Conservation (phyloP, 2,329 filamentous ascomycete genomes). For the Fusarium newnesense region DNA sequence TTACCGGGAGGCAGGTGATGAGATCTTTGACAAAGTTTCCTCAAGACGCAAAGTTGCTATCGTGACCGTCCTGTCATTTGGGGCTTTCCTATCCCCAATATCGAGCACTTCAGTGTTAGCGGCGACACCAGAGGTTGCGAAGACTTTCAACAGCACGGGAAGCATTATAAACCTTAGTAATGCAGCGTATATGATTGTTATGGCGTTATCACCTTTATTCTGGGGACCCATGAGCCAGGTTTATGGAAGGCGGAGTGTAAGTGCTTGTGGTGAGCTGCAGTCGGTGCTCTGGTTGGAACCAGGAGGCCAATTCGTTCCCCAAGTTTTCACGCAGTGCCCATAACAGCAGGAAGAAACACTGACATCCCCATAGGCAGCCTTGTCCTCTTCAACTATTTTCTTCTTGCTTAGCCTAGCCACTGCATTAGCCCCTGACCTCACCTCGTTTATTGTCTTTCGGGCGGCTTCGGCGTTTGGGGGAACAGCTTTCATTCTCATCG, state of each 20-base stretch:
- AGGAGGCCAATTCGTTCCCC: background rate
- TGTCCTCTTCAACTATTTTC: slow-evolving; percentile 71
- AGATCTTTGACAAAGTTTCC: slow-evolving; percentile 73
- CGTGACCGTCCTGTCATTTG: slow-evolving; percentile 76
- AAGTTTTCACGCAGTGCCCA: background rate
- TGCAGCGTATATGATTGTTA: slow-evolving; percentile 78
- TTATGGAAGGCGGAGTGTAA: slow-evolving; percentile 67
- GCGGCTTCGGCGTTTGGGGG: slow-evolving; percentile 80
- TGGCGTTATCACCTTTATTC: slow-evolving; percentile 75
- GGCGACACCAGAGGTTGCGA: slow-evolving; percentile 78
- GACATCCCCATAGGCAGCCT: slow-evolving; percentile 47
- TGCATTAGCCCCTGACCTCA: slow-evolving; percentile 76
- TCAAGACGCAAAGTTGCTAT: slow-evolving; percentile 72
- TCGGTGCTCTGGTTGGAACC: background rate
- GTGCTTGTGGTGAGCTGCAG: slow-evolving; percentile 37
- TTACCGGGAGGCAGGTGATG: slow-evolving; percentile 54
- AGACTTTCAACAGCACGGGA: slow-evolving; percentile 71
- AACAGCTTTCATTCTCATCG: slow-evolving; percentile 78
- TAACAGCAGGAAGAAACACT: background rate
- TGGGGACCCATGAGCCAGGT: slow-evolving; percentile 79
- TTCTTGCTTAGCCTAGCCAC: slow-evolving; percentile 77
- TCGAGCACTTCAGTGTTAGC: slow-evolving; percentile 79
- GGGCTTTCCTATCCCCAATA: slow-evolving; percentile 79
- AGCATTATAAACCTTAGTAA: slow-evolving; percentile 79
- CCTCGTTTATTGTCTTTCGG: slow-evolving; percentile 78